Percentiles rank a stretch among this genome's conserved stretches.
phyloP scores from a whole-genome alignment of 129 eudicot species.

The Centrapalus pauciflorus region DNA sequence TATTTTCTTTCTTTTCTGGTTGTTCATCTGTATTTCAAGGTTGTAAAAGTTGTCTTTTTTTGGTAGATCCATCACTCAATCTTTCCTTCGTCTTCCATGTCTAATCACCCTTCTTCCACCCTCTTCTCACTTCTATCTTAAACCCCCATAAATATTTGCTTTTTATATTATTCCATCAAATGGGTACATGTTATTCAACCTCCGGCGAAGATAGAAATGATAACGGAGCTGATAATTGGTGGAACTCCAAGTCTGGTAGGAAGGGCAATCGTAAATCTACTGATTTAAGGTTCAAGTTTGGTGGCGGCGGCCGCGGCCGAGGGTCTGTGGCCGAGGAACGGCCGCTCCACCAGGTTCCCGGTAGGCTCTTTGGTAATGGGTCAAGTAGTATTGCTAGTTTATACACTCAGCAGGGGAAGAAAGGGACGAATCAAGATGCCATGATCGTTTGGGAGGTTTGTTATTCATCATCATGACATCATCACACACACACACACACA shows the following conservation, averaged over 20 bases:
- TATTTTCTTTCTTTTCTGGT: constrained; percentile 21
- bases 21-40: constrained; percentile 20
- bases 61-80: constrained; percentile 14
- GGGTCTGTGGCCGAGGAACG: constrained; percentile 45
- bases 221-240: constrained; percentile 23
- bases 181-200: constrained; percentile 61
- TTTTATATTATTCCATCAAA: constrained; percentile 6
- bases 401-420: constrained; percentile 86
- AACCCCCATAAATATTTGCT: background rate
- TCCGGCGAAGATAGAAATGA: constrained; percentile 6
- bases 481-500: background rate
- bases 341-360: constrained; percentile 48
- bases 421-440: constrained; percentile 93
- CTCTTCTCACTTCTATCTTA: too few species aligned
- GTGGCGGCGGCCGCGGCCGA: constrained; percentile 44
- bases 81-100: background rate
- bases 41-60: constrained; percentile 23
- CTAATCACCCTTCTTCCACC: background rate
- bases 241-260: constrained; percentile 27
- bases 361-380: constrained; percentile 64
- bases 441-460: constrained; percentile 96
- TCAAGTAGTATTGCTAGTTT: constrained; percentile 48
- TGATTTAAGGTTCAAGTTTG: constrained; percentile 43
- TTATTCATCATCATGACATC: background rate
- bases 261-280: constrained; percentile 19